Base-by-base conservation (phyloP, 306 rosid genomes). In the Cajanus cajan region DNA sequence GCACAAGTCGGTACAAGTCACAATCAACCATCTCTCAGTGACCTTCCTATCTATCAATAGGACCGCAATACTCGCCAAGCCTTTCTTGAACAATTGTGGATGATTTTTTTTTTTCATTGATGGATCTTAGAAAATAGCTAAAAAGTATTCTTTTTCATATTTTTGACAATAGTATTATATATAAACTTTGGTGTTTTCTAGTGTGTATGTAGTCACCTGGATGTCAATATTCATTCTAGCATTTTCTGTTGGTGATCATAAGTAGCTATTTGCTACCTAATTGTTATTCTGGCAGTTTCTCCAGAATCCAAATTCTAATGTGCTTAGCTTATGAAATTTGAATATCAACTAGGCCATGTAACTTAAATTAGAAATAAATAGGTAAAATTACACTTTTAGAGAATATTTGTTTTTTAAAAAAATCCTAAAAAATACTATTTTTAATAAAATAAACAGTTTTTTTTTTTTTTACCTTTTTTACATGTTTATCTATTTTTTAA, bases 31-130 rank as follows among this genome's bases (percentile, higher is more conserved):
- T 61, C 73, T 4, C 80, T 4, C 75, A 85, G 1, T 61, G 98
- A 92, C 73, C 97, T 94, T 79, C 98, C 98, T 36, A 72, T 94
- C 81, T 94, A 62, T 82, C 87, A 82, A 50, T 87, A 88, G 87
- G 15, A 68, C 78, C 55, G 52, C 31, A 71, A 18, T 8, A 77
- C 80, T 57, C 73, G 54, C 18, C n/a, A 66, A 39, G 34, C 18
- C 21, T 61, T 62, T 61, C 43, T 31, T 6, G 7, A 13, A 68
- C 2, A 36, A 36, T 18, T 16, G 16, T 64, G 83, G 37, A 14
- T 54, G 24, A 4, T 66, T 80, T 52, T 33, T 68, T 62, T 79
- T 50, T 6, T 65, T 21, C 55, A 51, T 73, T 61, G 48, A 44
- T 69, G 34, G 40, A 82, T 74, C n/a, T 43, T 52, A 74, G 55